Percentiles rank a stretch among this genome's conserved stretches.
These are phyloP conservation scores for Penicillium canescens DNA, from an alignment of 495 filamentous ascomycete genomes.

Conservation along the genomic window DNA sequence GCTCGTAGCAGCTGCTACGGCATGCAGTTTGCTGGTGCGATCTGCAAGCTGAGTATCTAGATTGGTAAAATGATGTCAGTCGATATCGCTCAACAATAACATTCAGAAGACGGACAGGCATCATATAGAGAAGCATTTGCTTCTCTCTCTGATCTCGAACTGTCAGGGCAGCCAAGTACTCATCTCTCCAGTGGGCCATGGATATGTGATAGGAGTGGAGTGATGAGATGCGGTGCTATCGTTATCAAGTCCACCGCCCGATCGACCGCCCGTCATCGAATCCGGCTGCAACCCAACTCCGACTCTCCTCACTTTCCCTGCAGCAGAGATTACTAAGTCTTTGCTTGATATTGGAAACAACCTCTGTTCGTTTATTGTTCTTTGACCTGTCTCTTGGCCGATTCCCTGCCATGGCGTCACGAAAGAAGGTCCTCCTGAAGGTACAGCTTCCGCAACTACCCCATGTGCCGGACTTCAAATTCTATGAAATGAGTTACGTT, in stretches of 20 bases:
- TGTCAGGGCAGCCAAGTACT: slow-evolving; percentile 54
- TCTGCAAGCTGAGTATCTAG: slow-evolving; percentile 71
- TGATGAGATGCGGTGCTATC: slow-evolving; percentile 20
- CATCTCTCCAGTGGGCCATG: slow-evolving; percentile 59
- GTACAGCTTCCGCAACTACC: slow-evolving; percentile 51
- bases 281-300: slow-evolving; percentile 30
- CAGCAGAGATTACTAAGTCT: slow-evolving; percentile 1
- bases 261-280: slow-evolving; percentile 40
- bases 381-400: slow-evolving; percentile 9
- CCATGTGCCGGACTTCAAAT: slow-evolving; percentile 10
- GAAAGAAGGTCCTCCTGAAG: slow-evolving; percentile 98
- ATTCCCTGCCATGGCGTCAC: slow-evolving; percentile 69
- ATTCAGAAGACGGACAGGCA: slow-evolving; percentile 50
- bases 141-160: slow-evolving; percentile 58
- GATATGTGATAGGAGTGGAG: slow-evolving; percentile 21
- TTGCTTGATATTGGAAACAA: background rate
- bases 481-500: background rate
- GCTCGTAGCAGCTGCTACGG: slow-evolving; percentile 22
- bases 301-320: slow-evolving; percentile 22
- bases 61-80: slow-evolving; percentile 23
- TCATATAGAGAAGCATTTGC: slow-evolving; percentile 54
- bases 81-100: slow-evolving; percentile 2
- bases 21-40: slow-evolving; percentile 56
- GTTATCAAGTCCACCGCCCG: slow-evolving; percentile 37
- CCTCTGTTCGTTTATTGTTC: background rate